A percentile compares a stretch with the other conserved stretches of the same genome.
Evolutionary conservation across 139 green algal species (phyloP).

Genomic region (Coelastrella sp.): DNA sequence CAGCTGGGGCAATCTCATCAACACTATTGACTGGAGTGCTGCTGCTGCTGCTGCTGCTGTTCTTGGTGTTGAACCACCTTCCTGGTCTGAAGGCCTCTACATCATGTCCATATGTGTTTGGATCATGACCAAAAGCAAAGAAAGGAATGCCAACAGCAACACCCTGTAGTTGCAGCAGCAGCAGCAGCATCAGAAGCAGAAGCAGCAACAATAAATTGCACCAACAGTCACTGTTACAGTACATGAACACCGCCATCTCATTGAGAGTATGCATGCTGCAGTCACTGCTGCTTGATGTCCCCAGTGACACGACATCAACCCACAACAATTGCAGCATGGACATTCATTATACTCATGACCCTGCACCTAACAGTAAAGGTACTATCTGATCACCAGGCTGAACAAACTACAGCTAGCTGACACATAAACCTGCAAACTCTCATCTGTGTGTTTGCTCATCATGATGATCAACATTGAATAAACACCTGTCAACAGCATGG

Average conservation of each 20-base stretch:
- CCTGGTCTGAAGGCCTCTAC: conserved; percentile 38
- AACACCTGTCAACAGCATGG: background rate
- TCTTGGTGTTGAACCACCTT: conserved; percentile 23
- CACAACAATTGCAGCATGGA: no score
- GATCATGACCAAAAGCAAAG: conserved; percentile 11
- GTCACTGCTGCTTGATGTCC: no score
- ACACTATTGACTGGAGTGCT: background rate
- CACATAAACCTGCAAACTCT: no score
- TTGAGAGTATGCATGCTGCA: no score
- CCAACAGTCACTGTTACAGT: background rate
- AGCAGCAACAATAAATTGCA: background rate
- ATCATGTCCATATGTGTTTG: conserved; percentile 39
- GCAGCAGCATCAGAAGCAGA: background rate
- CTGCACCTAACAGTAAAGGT: no score
- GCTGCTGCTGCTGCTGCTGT: background rate
- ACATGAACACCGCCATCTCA: no score
- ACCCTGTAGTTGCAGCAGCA: background rate
- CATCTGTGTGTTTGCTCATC: no score
- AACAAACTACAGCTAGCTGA: no score
- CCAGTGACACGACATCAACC: no score
- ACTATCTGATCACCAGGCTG: no score
- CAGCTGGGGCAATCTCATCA: background rate
- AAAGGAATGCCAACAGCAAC: background rate
- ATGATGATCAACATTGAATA: background rate
- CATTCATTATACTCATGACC: no score